Evolutionary conservation across 768 basidiomycete genomes (phyloP).

Genomic region (Lactarius trivialis): DNA sequence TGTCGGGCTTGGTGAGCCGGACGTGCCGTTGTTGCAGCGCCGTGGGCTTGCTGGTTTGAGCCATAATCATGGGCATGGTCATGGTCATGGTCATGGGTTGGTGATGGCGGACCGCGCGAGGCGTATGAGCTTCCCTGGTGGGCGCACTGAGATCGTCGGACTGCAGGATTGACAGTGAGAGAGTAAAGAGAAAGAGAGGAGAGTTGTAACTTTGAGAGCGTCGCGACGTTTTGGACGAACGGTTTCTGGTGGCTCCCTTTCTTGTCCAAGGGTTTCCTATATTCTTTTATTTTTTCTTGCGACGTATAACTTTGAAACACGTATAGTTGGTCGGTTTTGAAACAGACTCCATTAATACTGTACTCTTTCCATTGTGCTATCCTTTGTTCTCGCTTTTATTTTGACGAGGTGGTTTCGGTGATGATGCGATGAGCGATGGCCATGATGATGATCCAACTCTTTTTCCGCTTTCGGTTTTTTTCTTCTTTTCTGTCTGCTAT

Average conservation of each 20-base stretch:
- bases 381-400: neutral
- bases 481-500: neutral
- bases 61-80: neutral
- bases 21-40: neutral
- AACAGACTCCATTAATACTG: neutral
- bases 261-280: slow-evolving; percentile 1
- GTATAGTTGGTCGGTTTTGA: neutral
- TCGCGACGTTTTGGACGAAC: neutral
- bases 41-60: neutral
- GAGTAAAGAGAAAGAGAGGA: neutral
- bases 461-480: neutral
- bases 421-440: neutral
- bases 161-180: slow-evolving; percentile 1
- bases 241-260: neutral
- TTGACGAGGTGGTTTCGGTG: neutral
- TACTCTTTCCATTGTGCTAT: neutral
- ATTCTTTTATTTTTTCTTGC: slow-evolving; percentile 1
- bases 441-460: neutral
- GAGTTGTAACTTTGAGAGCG: neutral
- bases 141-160: slow-evolving; percentile 5
- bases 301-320: slow-evolving; percentile 2
- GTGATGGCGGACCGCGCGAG: slow-evolving; percentile 17
- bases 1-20: neutral
- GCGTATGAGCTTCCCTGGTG: slow-evolving; percentile 22
- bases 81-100: neutral